Conservation (phyloP, 345 rosid species). For the Populus tremula region DNA sequence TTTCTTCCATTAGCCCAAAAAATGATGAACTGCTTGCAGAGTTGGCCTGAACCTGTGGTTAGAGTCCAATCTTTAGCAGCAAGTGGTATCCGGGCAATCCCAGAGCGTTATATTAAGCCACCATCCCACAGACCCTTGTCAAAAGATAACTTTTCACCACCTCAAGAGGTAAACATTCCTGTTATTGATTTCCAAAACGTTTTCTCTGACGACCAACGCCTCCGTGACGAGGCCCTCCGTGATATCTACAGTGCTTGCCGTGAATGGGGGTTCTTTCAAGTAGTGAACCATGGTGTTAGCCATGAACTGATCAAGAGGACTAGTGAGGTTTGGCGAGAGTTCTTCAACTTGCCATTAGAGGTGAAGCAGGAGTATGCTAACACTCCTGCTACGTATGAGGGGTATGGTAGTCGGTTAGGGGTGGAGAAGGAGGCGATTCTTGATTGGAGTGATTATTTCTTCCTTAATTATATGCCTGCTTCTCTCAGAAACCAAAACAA, state of each 20-base stretch:
- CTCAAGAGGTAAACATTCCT: conserved; percentile 17
- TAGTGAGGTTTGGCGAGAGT: conserved; percentile 27
- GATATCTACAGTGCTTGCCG: conserved; percentile 10
- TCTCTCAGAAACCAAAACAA: conserved; percentile 7
- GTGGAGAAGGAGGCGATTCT: conserved; percentile 27
- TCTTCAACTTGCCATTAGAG: conserved; percentile 24
- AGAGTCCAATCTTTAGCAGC: conserved; percentile 28
- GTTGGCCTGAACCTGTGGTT: conserved; percentile 34
- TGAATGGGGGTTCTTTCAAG: conserved; percentile 37
- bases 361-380: conserved; percentile 27
- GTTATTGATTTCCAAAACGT: conserved; percentile 19
- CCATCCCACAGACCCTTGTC: conserved; percentile 8
- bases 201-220: conserved; percentile 5
- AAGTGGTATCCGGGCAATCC: conserved; percentile 25
- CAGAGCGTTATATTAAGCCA: conserved; percentile 26
- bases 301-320: conserved; percentile 15
- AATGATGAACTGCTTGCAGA: conserved; percentile 18
- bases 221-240: conserved; percentile 7
- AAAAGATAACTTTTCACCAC: neutral
- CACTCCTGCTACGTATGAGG: conserved; percentile 27
- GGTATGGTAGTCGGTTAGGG: conserved; percentile 34
- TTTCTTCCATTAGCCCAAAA: neutral
- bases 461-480: conserved; percentile 26
- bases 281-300: conserved; percentile 29
- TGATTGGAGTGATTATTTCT: conserved; percentile 39